Evolutionary conservation across 2,329 filamentous ascomycete species (phyloP).

Genomic region (Trichoderma sp.): DNA sequence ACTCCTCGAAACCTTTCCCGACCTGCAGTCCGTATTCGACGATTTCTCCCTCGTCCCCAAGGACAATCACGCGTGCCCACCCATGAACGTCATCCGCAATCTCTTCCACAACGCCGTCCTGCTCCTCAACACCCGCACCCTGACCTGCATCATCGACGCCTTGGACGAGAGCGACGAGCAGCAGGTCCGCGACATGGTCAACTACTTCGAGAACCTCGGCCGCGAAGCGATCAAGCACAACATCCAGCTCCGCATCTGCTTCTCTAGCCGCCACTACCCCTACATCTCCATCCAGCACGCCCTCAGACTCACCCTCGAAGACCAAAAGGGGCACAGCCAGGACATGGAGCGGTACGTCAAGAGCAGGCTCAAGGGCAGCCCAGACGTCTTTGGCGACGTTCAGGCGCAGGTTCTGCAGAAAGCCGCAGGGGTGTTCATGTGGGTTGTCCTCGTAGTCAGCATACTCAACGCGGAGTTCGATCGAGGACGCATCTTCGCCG

Average conservation of each 20-base stretch:
- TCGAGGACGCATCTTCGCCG: constrained; percentile 31
- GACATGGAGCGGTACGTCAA: constrained; percentile 34
- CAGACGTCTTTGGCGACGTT: neutral
- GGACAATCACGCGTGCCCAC: neutral
- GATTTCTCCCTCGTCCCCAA: neutral
- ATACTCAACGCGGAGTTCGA: constrained; percentile 44
- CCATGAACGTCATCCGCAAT: neutral
- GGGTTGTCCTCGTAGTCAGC: constrained; percentile 45
- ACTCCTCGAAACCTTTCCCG: constrained; percentile 37
- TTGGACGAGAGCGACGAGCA: constrained; percentile 51
- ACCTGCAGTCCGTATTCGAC: constrained; percentile 29
- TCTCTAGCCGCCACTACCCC: constrained; percentile 54
- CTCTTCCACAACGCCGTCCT: neutral
- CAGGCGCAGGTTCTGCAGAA: constrained; percentile 39
- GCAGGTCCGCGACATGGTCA: constrained; percentile 47
- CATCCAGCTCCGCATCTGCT: constrained; percentile 41
- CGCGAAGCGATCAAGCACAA: constrained; percentile 31
- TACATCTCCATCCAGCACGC: constrained; percentile 41
- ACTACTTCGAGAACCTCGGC: constrained; percentile 45
- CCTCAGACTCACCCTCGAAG: constrained; percentile 35
- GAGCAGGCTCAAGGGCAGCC: neutral
- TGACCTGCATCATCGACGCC: constrained; percentile 43
- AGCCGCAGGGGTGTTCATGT: constrained; percentile 49
- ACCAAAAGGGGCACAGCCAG: constrained; percentile 31
- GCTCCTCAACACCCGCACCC: neutral